phyloP scores from a whole-genome alignment of 495 filamentous ascomycete species.

The Extremus antarcticus region DNA sequence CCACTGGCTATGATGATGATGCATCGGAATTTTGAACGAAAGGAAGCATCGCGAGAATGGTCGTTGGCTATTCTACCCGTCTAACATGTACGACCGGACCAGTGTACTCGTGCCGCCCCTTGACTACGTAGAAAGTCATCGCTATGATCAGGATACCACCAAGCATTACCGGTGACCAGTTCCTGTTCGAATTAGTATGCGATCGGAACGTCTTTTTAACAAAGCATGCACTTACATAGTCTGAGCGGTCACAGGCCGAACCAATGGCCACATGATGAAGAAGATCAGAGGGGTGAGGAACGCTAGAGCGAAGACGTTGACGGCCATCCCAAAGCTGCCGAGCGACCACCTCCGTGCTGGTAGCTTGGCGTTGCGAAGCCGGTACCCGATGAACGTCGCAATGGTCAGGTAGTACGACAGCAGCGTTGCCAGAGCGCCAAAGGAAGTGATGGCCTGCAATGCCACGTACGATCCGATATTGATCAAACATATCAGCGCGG shows the following conservation, averaged over 20 bases:
- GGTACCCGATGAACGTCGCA: neutral
- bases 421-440: neutral
- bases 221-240: neutral
- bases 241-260: neutral
- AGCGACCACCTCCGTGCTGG: slow-evolving; percentile 3
- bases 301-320: neutral
- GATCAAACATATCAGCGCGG: neutral
- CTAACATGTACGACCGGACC: neutral
- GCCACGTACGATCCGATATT: slow-evolving; percentile 2
- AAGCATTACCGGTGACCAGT: neutral
- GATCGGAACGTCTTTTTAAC: neutral
- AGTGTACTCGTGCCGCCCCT: neutral
- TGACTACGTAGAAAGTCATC: neutral
- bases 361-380: neutral
- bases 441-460: neutral
- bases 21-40: too few species aligned
- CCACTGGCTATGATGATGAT: too few species aligned
- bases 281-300: neutral
- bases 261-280: neutral
- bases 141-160: neutral
- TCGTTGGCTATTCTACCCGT: too few species aligned
- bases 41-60: too few species aligned
- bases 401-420: neutral
- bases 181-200: neutral
- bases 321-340: neutral